Conservation (phyloP, 1,139 yeast species). For the Eremothecium sinecaudum region DNA sequence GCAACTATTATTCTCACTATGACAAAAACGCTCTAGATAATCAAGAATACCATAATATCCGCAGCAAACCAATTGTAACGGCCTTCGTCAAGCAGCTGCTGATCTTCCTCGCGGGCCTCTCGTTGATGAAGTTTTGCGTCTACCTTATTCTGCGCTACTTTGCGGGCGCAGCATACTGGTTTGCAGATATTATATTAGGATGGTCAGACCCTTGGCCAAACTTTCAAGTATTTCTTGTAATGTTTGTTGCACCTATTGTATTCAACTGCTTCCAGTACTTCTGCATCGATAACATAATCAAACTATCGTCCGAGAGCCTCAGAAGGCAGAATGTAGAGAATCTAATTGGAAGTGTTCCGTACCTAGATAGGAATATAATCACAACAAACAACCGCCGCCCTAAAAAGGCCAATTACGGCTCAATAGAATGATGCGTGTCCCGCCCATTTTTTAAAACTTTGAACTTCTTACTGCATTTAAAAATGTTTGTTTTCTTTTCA, state of each 20-base stretch:
- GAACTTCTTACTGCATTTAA: too few species aligned
- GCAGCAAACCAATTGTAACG: conserved; percentile 52
- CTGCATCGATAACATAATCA: conserved; percentile 79
- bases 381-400: too few species aligned
- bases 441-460: too few species aligned
- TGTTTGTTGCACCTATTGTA: conserved; percentile 67
- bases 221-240: conserved; percentile 74
- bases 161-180: conserved; percentile 34
- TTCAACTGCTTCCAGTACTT: conserved; percentile 84
- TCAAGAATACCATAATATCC: background rate
- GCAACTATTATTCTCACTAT: conserved; percentile 44
- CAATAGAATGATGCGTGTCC: too few species aligned
- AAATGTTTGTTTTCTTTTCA: too few species aligned
- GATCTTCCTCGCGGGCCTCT: conserved; percentile 52
- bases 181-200: conserved; percentile 54
- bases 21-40: conserved; percentile 5
- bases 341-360: too few species aligned
- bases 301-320: conserved; percentile 37
- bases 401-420: too few species aligned
- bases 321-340: conserved; percentile 19
- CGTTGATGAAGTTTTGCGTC: conserved; percentile 47
- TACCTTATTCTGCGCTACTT: conserved; percentile 49
- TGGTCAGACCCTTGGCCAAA: conserved; percentile 79
- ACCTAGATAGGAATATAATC: too few species aligned
- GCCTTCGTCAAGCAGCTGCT: conserved; percentile 68